Base-by-base conservation (phyloP, 164 flowering plant species). In the Kalanchoe fedtschenkoi region DNA sequence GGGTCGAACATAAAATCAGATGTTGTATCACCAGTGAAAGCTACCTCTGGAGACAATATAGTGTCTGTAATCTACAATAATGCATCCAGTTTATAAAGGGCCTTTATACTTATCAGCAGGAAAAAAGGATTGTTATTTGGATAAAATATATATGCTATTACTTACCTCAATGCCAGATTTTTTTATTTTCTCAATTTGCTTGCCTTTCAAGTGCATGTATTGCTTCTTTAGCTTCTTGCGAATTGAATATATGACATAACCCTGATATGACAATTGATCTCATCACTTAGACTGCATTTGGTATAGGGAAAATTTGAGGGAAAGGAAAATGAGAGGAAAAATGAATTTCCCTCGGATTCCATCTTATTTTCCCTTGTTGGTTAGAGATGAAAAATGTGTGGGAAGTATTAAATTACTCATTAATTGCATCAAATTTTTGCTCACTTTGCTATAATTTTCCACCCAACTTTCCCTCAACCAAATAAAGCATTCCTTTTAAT, bases 21-120 rank as follows among this genome's bases (percentile, higher is more conserved):
- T 0, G 81, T 84, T 44, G 99, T 93, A 66, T 91, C 99, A 37
- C 99, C 99, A 0, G 97, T 93, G 71, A 93, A 90, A 35, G 99
- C 97, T 65, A 93, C 86, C 78, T 93, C 99, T 56, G 99, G 99
- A 61, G 84, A 83, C 74, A 93, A 71, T 58, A 93, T 73, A 24
- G 70, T 79, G 69, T 93, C 95, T 76, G 96, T 84, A 65, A 93
- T 90, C 99, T 93, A 72, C 63, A 65, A 70, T 61, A 26, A 10
- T 26, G 14, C 56, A 51, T 24, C 6, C 56, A 10, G 16, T 51
- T n/a, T 51, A 51, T 32, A 10, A 51, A 26, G 16, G 32, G 11
- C 26, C 17, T 51, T 37, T 37, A 8, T 51, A 51, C n/a, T 26
- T 7, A 17, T 51, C 56, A 22, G 26, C 14, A 51, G 16, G 17